Evolutionary conservation across 257 asterid genomes (phyloP), one percentile per base, ranked within the genome.

Genomic region (Solanum peruvianum): DNA sequence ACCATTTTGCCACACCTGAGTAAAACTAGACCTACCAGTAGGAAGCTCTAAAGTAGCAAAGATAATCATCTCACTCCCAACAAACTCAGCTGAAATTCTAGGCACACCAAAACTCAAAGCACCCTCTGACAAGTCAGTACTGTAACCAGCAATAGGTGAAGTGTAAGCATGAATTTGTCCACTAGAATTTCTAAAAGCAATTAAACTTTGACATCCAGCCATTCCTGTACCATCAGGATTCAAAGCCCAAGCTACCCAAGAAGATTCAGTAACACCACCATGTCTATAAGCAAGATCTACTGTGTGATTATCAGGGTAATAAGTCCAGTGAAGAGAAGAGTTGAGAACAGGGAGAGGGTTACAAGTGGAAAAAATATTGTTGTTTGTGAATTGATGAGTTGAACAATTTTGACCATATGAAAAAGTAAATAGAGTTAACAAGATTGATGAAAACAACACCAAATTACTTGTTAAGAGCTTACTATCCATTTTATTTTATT

Each of bases 1-100:
- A 39, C 91, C 91, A 27, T 70, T 83, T 27, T 89, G 90, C 92
- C 92, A 90, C 1, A 82, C 92, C 72, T 89, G 91, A 82, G 83
- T 88, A 86, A 90, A 66, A 14, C n/a, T 56, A 8, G 88, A 70
- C 18, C 11, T 77, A 3, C 58, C 84, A 67, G 18, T 84, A 15
- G 88, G 92, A 25, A 88, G 87, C 10, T 25, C 62, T 23, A 90
- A 33, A 9, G 67, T 83, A 2, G 92, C 92, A 52, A 87, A 89
- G 3, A 90, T 73, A 25, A 80, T 86, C 76, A 87, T 86, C 66
- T 62, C 42, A 16, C 49, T 81, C 9, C 66, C 11, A 14, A 27
- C 21, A 27, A 71, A 87, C 88, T 87, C 89, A 49, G 86, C 92
- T 33, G 71, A 71, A 76, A 85, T 45, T 20, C 64, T 69, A 6